These are phyloP conservation scores for Verticillium tricorpus DNA, from an alignment of 2,329 filamentous ascomycete species.

Conservation along the genomic window DNA sequence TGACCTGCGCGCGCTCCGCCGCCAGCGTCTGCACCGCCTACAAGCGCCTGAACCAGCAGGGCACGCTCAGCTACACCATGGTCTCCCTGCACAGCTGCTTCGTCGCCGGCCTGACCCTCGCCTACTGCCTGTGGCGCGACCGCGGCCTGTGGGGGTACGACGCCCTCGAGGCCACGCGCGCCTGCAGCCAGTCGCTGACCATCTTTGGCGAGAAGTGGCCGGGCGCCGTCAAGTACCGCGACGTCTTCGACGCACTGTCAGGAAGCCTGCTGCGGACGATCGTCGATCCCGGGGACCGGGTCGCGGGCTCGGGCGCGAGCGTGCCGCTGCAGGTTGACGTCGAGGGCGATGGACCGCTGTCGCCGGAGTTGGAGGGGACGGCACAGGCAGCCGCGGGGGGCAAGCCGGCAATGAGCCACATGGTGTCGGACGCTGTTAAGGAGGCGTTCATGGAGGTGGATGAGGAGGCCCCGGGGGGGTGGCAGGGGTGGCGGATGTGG, in stretches of 20 bases:
- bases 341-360: background rate
- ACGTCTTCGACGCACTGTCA: slow-evolving; percentile 21
- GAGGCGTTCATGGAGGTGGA: slow-evolving; percentile 24
- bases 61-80: slow-evolving; percentile 23
- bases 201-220: slow-evolving; percentile 24
- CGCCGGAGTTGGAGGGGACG: background rate
- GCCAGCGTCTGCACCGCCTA: slow-evolving; percentile 21
- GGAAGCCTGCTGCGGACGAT: slow-evolving; percentile 17
- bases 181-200: slow-evolving; percentile 20
- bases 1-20: slow-evolving; percentile 14
- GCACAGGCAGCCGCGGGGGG: background rate
- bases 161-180: slow-evolving; percentile 19
- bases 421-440: slow-evolving; percentile 17
- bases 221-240: slow-evolving; percentile 22
- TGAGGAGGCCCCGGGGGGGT: slow-evolving; percentile 20
- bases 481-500: slow-evolving; percentile 23
- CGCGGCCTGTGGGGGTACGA: slow-evolving; percentile 17
- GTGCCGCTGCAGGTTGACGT: slow-evolving; percentile 3
- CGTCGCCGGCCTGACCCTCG: slow-evolving; percentile 20
- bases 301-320: too few relatives aligned
- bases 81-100: slow-evolving; percentile 24
- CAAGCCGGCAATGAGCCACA: slow-evolving; percentile 2
- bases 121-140: slow-evolving; percentile 23
- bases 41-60: slow-evolving; percentile 23
- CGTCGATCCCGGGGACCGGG: slow-evolving; percentile 7